Base-by-base conservation (phyloP, 805 yeast genomes). In the Lachancea thermotolerans region DNA sequence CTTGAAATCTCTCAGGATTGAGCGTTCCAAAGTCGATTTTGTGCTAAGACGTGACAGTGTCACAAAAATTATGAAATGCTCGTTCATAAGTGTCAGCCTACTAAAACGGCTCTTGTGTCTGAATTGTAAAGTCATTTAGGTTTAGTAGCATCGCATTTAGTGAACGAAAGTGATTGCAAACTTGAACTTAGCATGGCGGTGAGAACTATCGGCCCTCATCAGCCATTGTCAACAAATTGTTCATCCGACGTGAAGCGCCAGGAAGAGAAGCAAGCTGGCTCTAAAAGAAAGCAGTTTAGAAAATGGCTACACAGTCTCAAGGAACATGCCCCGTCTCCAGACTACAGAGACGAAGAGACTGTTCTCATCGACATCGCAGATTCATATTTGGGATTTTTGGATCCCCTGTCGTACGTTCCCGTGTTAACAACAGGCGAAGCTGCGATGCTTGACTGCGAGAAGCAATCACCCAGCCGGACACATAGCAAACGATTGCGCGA, bases 1-100 rank as follows among this genome's bases (percentile, higher is more conserved):
- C 64, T 88, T 49, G 71, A 75, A 58, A 77, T 84, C 51, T 66
- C 70, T 9, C 33, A 30, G 33, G 14, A 30, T 8, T 30, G 9
- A 30, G 12, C 5, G 33, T 21, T 21, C 7, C 25, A 21, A 21
- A 21, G 25, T 4, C 25, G 33, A 5, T 30, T 12, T 30, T 11
- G 33, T 14, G 9, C 14, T 12, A 5, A 9, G 12, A 12, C 11
- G 38, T 25, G 38, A 15, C 38, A 35, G 38, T 27, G 38, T 35
- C 38, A 35, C 38, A 35, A 35, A 35, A 35, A 35, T n/a, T 25
- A 15, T 30, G 14, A 4, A 4, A 8, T 30, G 25, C 25, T 21
- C 25, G 25, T 21, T 21, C 25, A 21, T 7, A 21, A 21, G 7
- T 21, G 25, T 21, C 25, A 21, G 25, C 7, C 25, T 21, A 21